Base-by-base conservation (phyloP, 345 rosid species). In the Erysimum cheiranthoides region DNA sequence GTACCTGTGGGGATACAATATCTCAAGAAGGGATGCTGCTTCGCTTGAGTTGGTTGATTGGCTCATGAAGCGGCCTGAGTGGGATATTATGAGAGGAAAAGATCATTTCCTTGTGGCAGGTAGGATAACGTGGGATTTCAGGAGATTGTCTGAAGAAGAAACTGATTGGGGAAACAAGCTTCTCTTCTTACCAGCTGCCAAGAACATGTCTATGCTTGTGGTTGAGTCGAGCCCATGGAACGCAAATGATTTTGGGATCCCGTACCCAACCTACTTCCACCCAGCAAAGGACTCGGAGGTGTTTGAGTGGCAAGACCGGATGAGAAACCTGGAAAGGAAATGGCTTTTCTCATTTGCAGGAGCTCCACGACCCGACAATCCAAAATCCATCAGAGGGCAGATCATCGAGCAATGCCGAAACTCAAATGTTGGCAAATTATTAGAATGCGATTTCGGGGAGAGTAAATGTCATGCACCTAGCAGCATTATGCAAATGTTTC, bases 321-420 rank as follows among this genome's bases (percentile, higher is more conserved):
- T 91, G 98, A 82, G 93, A 58, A 91, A 85, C 14, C 79, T 87
- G 68, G 88, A 89, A 70, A 82, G 97, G 84, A 93, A 91, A 57
- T 93, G 92, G 92, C 90, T 91, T 17, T 91, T 93, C 86, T 93
- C 97, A 8, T 93, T 93, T 73, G 98, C 97, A 0, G 98, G 98
- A 46, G 97, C 97, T 0, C 98, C 98, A 2, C 89, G 97, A 7
- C 88, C 97, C 0, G 89, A 73, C 38, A 88, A 90, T 60, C 82
- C 87, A 0, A 86, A 88, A 61, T 93, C 97, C 28, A 93, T 93
- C 66, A 82, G 96, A 74, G 97, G 92, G 36, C 91, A 85, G 88
- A 84, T 93, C 78, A 91, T 93, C 5, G 80, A 88, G 32, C 93
- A 91, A 61, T 89, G 98, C n/a, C 82, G 66, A 73, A 71, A 75